These are phyloP conservation scores for Piromyces sp. DNA, from an alignment of 192 early-diverging fungal species.

Conservation along the genomic window DNA sequence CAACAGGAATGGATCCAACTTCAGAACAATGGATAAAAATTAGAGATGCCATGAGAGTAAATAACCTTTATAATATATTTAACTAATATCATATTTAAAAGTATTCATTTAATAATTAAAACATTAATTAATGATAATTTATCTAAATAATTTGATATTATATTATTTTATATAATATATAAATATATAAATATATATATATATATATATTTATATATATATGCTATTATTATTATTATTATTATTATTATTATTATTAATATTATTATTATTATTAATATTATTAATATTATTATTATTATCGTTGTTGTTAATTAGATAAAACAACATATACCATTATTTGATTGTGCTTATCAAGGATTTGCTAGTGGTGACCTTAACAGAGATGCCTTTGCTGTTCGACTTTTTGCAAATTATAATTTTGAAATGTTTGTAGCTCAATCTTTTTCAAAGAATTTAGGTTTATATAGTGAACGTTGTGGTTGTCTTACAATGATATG, in stretches of 20 bases:
- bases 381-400: conserved; percentile 76
- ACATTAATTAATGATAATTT: too few relatives aligned
- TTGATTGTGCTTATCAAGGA: conserved; percentile 98
- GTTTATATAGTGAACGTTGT: conserved; percentile 73
- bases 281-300: too few relatives aligned
- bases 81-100: too few relatives aligned
- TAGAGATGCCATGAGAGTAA: conserved; percentile 49
- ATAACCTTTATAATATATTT: background rate
- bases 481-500: conserved; percentile 71
- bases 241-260: too few relatives aligned
- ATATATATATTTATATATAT: too few relatives aligned
- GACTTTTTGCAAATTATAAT: conserved; percentile 78
- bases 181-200: too few relatives aligned
- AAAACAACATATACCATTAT: conserved; percentile 82
- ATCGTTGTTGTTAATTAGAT: background rate
- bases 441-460: conserved; percentile 98
- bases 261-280: too few relatives aligned
- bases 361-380: conserved; percentile 88
- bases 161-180: too few relatives aligned
- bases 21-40: conserved; percentile 87
- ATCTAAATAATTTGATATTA: too few relatives aligned
- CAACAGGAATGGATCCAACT: conserved; percentile 95
- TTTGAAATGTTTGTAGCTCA: conserved; percentile 83
- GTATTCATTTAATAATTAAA: too few relatives aligned
- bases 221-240: too few relatives aligned